Evolutionary conservation across 179 eudicot species (phyloP).

Genomic region (Vitellaria paradoxa): DNA sequence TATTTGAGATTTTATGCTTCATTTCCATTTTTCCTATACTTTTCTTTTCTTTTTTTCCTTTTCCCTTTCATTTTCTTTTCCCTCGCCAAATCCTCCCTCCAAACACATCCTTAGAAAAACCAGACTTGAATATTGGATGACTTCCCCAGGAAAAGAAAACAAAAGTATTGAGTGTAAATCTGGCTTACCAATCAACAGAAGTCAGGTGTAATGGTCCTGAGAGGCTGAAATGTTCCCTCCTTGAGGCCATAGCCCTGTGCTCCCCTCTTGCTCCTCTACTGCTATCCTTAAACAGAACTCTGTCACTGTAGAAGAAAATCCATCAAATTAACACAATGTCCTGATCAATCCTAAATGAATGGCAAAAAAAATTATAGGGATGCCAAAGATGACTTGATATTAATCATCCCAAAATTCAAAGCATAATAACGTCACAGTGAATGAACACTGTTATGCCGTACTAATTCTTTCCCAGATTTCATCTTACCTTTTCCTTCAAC

Average conservation of each 20-base stretch:
- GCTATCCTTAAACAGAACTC: not conserved
- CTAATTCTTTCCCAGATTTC: too few species aligned
- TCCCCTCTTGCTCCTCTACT: not conserved
- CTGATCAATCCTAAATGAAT: not conserved
- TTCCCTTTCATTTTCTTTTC: too few species aligned
- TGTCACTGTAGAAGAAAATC: conserved; percentile 5
- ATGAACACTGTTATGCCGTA: too few species aligned
- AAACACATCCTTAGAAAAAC: too few species aligned
- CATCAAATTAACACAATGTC: not conserved
- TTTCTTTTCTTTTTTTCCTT: too few species aligned
- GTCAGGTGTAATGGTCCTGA: conserved; percentile 65
- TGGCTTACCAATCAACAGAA: conserved; percentile 70
- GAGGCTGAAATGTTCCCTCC: conserved; percentile 50
- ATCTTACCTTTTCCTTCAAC: too few species aligned
- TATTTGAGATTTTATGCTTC: too few species aligned
- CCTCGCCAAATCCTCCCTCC: too few species aligned
- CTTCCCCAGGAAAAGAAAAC: not conserved
- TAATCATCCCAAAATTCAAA: too few species aligned
- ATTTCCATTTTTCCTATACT: too few species aligned
- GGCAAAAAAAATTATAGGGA: not conserved
- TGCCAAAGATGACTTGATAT: too few species aligned
- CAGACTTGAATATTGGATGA: not conserved
- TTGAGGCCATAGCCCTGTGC: conserved; percentile 24
- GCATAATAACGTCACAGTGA: too few species aligned
- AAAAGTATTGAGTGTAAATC: not conserved